Evolutionary conservation across 805 yeast species (phyloP).

Genomic region (Yarrowia yakushimensis): DNA sequence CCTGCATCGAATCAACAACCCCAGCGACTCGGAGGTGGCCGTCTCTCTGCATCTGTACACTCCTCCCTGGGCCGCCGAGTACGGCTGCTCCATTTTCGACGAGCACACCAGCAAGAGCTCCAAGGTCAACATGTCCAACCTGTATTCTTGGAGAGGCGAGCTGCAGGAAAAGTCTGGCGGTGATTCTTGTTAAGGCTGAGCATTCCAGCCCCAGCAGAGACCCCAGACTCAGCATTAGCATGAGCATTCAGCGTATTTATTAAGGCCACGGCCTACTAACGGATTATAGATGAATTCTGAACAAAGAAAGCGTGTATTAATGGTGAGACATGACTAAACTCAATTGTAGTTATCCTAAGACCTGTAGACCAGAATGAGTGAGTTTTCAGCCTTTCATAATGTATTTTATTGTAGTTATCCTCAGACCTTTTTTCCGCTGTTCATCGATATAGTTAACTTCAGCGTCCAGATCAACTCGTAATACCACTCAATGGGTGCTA

Average conservation of each 20-base stretch:
- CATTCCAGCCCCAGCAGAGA: background rate
- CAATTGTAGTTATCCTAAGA: too few relatives aligned
- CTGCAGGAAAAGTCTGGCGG: slow-evolving; percentile 15
- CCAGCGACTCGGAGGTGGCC: slow-evolving; percentile 43
- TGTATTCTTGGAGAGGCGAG: slow-evolving; percentile 60
- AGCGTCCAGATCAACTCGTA: too few relatives aligned
- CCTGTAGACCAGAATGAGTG: too few relatives aligned
- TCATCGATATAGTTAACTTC: too few relatives aligned
- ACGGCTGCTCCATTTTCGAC: slow-evolving; percentile 45
- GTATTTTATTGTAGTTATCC: too few relatives aligned
- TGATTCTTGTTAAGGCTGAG: slow-evolving; percentile 7
- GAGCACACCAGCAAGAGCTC: slow-evolving; percentile 48
- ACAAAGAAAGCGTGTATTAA: too few relatives aligned
- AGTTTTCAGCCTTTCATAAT: too few relatives aligned
- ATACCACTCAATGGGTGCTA: too few relatives aligned
- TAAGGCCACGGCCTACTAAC: background rate
- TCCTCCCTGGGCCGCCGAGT: slow-evolving; percentile 68
- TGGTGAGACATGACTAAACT: too few relatives aligned
- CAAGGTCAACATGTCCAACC: slow-evolving; percentile 55
- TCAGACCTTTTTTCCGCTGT: too few relatives aligned
- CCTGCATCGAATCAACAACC: slow-evolving; percentile 59
- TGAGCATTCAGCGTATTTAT: background rate
- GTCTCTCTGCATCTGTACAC: slow-evolving; percentile 70
- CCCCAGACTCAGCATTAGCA: background rate
- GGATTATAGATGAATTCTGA: slow-evolving; percentile 4